Evolutionary conservation across 2,329 filamentous ascomycete genomes (phyloP).

Genomic region (Xylariales sp.): DNA sequence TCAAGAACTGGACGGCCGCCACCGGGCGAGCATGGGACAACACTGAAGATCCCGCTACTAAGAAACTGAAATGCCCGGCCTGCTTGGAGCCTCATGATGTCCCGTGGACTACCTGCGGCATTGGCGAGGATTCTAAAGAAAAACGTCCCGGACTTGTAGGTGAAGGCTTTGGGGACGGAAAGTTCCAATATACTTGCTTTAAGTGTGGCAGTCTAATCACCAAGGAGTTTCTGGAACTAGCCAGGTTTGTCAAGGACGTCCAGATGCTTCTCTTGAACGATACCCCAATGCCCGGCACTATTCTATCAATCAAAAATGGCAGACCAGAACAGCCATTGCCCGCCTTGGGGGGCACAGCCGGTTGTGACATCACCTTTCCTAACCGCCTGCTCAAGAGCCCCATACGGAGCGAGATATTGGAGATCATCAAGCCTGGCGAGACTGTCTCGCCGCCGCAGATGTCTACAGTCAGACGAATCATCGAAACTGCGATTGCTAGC

Average conservation of each 20-base stretch:
- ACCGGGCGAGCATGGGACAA: conserved; percentile 58
- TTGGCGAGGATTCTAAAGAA: conserved; percentile 28
- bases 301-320: conserved; percentile 52
- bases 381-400: conserved; percentile 50
- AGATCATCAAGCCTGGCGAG: conserved; percentile 27
- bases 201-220: conserved; percentile 46
- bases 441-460: conserved; percentile 35
- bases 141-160: conserved; percentile 35
- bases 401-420: conserved; percentile 36
- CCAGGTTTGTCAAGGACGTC: conserved; percentile 57
- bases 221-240: conserved; percentile 56
- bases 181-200: conserved; percentile 46
- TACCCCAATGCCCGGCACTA: conserved; percentile 63
- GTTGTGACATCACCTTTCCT: conserved; percentile 43
- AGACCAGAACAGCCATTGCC: conserved; percentile 32
- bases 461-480: conserved; percentile 41
- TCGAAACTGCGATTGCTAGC: conserved; percentile 42
- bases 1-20: conserved; percentile 37
- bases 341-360: conserved; percentile 10
- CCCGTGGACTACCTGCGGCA: conserved; percentile 56
- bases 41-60: conserved; percentile 41
- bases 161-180: conserved; percentile 55
- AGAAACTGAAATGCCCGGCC: conserved; percentile 49
- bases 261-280: conserved; percentile 38
- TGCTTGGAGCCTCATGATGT: conserved; percentile 41